Evolutionary conservation across 495 filamentous ascomycete species (phyloP), one percentile per base, ranked within the genome.

Genomic region (Bryoglossum gracile): DNA sequence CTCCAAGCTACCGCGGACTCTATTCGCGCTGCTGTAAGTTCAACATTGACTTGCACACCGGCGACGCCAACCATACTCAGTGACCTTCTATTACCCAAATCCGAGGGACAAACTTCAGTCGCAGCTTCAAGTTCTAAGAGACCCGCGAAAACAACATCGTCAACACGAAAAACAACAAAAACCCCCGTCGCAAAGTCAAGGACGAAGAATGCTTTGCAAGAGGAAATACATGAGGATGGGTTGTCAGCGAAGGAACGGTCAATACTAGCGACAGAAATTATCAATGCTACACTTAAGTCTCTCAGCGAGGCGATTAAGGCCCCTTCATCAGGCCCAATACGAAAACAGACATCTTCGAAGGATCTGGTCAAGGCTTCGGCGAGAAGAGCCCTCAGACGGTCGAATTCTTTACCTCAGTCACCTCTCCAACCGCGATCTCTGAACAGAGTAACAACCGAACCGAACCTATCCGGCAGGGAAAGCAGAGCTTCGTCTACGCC

Each of bases 231-330:
- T 26, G 50, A 46, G 24, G 36, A 56, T 24, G 64, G 62, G 37
- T 63, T 84, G 37, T 72, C 75, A 6, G 50, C 68, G 14, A 78
- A 78, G 50, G 81, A 89, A 53, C 82, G 72, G 61, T 76, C 80
- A 1, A 71, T 81, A 33, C 70, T 95, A 34, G 87, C 88, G 3
- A 91, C 89, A 2, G 82, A 90, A 40, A 76, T 91, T 16, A 81
- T 92, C 51, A 95, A 94, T 67, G 70, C 67, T 23, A 78, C 81
- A 11, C 66, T 92, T 17, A 92, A 86, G 59, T 69, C 76, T 6
- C 74, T 97, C 9, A 77, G 77, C 2, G 84, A 89, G 39, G 83
- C 85, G 2, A 69, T 82, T 17, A 95, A 86, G 58, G 50, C 58
- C 3, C 46, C 63, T 19, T 34, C 64, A 21, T 21, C 51, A 5